Conservation (phyloP, 352 stramenopile species). For the Pythium scleroteichum region DNA sequence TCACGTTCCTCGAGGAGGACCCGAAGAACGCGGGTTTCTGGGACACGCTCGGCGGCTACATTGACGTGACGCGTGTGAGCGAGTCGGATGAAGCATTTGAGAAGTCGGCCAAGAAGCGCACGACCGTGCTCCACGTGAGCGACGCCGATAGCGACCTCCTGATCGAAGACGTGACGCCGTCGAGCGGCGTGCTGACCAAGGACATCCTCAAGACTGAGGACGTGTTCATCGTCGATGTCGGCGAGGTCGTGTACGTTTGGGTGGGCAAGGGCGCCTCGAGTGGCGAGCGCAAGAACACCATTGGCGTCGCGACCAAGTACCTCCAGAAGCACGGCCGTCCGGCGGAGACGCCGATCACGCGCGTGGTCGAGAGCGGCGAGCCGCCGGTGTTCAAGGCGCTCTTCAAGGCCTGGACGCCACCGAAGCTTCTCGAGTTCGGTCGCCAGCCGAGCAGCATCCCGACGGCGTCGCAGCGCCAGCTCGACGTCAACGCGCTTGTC, state of each 20-base stretch:
- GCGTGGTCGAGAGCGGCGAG: slow-evolving; percentile 85
- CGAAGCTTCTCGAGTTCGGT: slow-evolving; percentile 68
- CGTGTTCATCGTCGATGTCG: slow-evolving; percentile 93
- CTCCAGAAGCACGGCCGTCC: slow-evolving; percentile 58
- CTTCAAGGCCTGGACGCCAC: slow-evolving; percentile 78
- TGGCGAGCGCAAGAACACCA: slow-evolving; percentile 86
- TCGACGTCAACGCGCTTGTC: slow-evolving; percentile 66
- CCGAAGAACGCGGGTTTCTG: slow-evolving; percentile 92
- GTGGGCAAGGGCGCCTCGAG: slow-evolving; percentile 84
- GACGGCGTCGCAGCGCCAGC: slow-evolving; percentile 44
- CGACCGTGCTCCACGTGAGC: slow-evolving; percentile 76
- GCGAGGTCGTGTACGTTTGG: slow-evolving; percentile 91
- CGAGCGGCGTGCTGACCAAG: slow-evolving; percentile 75
- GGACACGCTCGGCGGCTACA: slow-evolving; percentile 86
- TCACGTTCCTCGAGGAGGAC: slow-evolving; percentile 90
- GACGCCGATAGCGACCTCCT: slow-evolving; percentile 61
- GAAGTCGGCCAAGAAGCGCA: slow-evolving; percentile 56
- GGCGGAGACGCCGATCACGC: slow-evolving; percentile 73
- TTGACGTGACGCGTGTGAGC: slow-evolving; percentile 61
- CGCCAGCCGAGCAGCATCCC: slow-evolving; percentile 50
- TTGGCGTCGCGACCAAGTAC: slow-evolving; percentile 86
- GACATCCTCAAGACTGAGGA: slow-evolving; percentile 82
- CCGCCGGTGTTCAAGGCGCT: slow-evolving; percentile 83
- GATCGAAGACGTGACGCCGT: slow-evolving; percentile 63
- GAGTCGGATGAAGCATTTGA: slow-evolving; percentile 70